Evolutionary conservation across 2,329 filamentous ascomycete species (phyloP), one percentile per base, ranked within the genome.

Genomic region (Botryosphaeria agaves): DNA sequence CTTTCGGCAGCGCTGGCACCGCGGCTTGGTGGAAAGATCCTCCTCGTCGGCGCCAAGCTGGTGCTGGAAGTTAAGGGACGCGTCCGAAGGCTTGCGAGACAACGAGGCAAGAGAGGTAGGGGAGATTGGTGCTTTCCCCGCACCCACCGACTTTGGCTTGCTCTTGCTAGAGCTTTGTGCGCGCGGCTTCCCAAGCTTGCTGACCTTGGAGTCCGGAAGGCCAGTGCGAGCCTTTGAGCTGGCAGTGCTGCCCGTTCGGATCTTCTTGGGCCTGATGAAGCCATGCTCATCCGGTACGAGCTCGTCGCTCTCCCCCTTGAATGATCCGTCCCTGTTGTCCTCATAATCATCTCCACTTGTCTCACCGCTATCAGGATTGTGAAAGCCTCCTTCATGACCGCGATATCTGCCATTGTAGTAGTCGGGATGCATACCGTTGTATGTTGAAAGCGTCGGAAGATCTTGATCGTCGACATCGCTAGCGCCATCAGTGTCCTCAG

Each of bases 1-100:
- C 71, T 98, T 98, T 46, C 89, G 79, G 65, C 89, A 98, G 34
- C 89, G 79, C 54, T 98, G 89, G 63, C 89, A 98, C 38, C 89
- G 84, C 33, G 89, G 89, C 59, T 95, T 94, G 41, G 79, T 85
- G 0, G 87, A 94, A 14, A 95, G 61, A 34, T 94, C 85, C 40
- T 94, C 85, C 40, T 93, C 82, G 41, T 84, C 82, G 18, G 64
- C 62, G 28, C 64, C 69, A 24, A 71, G 56, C 38, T 66, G 67
- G 39, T 70, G 61, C 43, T 72, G 69, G 47, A 72, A 72, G 46
- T 68, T 73, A 46, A 74, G 52, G 9, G 81, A 83, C 7, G 73
- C 67, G 34, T 76, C 64, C 1, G 81, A 85, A 23, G 72, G 69
- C 56, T 89, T 89, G 43, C 81, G 76, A 18, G 79, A 62, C 31